Evolutionary conservation across 1,284 basidiomycete genomes (phyloP), one percentile per base, ranked within the genome.

Genomic region (Xerocomus cyaneibrunnescens): DNA sequence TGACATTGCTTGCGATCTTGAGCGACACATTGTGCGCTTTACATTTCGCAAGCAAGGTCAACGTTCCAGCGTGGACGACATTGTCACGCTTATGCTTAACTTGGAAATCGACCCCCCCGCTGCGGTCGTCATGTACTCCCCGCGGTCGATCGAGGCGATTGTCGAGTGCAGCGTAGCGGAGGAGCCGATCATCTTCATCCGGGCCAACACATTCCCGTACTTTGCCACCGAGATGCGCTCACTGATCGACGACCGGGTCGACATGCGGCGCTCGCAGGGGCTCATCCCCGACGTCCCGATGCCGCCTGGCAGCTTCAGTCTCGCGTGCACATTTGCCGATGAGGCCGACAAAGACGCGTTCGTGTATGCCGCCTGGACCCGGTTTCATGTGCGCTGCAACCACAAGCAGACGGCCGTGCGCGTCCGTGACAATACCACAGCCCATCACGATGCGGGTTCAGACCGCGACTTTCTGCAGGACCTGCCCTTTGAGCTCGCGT

Each of bases 401-500:
- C 5, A 25, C 13, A 45, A 5, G 25, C 44, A n/a, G 5, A 16
- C 32, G 7, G 34, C 37, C 8, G 40, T 66, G 17, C 50, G 5
- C 10, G 22, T 69, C 21, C 50, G 50, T 10, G 43, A 60, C 16
- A 57, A 64, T n/a, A 48, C 17, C 19, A 41, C 32, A 22, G 17
- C 30, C 21, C 31, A 22, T 14, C 17, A 32, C 2, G 30, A 25
- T 16, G 8, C 47, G 16, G 16, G 22, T 16, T 21, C 50, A 17
- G 35, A 17, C 10, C 51, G 73, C n/a, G 50, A 61, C 12, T 44
- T 69, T 38, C 59, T 75, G 31, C 12, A 37, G 6, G 39, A 52
- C 1, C 45, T 76, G 1, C 60, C 64, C 2, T 76, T 76, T 43
- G 56, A 59, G 27, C 59, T 76, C 19, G 75, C 67, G 9, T 75